Base-by-base conservation (phyloP, 768 basidiomycete species). In the Coprinopsis strossmayeri region DNA sequence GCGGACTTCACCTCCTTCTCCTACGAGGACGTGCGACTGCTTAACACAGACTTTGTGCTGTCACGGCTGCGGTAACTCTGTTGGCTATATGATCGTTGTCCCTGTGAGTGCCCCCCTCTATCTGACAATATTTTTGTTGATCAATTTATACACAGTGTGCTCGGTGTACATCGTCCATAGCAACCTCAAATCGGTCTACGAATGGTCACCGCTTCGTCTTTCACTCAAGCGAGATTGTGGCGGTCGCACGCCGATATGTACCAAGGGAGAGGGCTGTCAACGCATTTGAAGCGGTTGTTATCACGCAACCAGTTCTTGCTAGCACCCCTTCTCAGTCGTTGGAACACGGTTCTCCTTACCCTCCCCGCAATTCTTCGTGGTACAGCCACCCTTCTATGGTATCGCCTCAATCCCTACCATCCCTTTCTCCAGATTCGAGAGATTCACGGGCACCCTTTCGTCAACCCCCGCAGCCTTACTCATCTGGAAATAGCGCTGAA, bases 141-240 rank as follows among this genome's bases (percentile, higher is more conserved):
- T n/a, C n/a, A n/a, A 32, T 32, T 32, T 15, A 7, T 7, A 15
- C 49, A 23, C 53, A 78, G 74, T 92, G 90, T 61, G 55, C 69
- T 15, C 79, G 81, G 40, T 93, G 89, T 64, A 89, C 83, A 15
- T 78, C 81, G 13, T 84, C 84, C 1, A 80, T 82, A 45, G 73
- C 76, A 41, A 73, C 73, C 3, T 78, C 76, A 15, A 84, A 84
- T 62, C 79, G 85, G 50, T 72, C 80, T 5, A 88, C 88, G 20
- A 91, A 91, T 62, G 87, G 87, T 7, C 88, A 91, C 62, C 80
- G 87, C 25, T 92, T 87, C 62, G 89, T 92, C 28, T 92, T 91
- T 63, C 87, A 91, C 68, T 84, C 83, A 34, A 75, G 63, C 53
- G 83, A 84, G 63, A 78, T 89, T 45, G 55, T 64, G 21, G 77